Base-by-base conservation (phyloP, 495 filamentous ascomycete species). In the Penicillium salamii region DNA sequence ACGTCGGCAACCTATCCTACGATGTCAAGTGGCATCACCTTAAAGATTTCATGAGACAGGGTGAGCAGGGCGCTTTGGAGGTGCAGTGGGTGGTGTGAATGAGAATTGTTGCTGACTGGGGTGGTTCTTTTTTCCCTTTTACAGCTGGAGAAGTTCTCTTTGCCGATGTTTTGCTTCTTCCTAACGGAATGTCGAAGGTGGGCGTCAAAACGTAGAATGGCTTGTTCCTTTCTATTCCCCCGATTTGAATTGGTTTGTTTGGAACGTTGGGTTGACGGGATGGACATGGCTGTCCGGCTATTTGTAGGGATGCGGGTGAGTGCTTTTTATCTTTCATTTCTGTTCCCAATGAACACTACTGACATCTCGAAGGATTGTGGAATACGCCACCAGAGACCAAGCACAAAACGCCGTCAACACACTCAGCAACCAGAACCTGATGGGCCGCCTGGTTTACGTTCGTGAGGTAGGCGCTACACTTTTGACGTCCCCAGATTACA, bases 151-250 rank as follows among this genome's bases (percentile, higher is more conserved):
- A 97, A 70, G 95, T 97, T 75, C 84, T 97, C 78, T 98, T 95
- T 76, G 93, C 93, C 83, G 93, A 98, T 82, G 92, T 98, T 66
- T 87, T 98, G 73, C 82, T 96, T 73, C 91, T 98, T 90, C 95
- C 95, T 68, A 98, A 98, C 84, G 93, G 93, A 90, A 98, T 98
- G 93, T 97, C 92, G 89, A 98, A 98, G 95, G 93, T 97, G 90
- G 90, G 90, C 89, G 84, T 83, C 85, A 89, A 90, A 82, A 82
- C 84, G 82, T 91, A 85, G 82, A 83, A 82, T 84, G 88, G 83
- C 83, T 90, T 86, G 85, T 81, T 84, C 86, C 78, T 81, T 79
- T 78, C 71, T 63, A 58, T 47, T 65, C 60, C 60, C 42, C 57
- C 57, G 62, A 62, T 70, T 66, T 61, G 52, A 57, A 37, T 50